A percentile compares a stretch with the other conserved stretches of the same genome.
phyloP scores from a whole-genome alignment of 345 rosid genomes.

The Viola odorata region DNA sequence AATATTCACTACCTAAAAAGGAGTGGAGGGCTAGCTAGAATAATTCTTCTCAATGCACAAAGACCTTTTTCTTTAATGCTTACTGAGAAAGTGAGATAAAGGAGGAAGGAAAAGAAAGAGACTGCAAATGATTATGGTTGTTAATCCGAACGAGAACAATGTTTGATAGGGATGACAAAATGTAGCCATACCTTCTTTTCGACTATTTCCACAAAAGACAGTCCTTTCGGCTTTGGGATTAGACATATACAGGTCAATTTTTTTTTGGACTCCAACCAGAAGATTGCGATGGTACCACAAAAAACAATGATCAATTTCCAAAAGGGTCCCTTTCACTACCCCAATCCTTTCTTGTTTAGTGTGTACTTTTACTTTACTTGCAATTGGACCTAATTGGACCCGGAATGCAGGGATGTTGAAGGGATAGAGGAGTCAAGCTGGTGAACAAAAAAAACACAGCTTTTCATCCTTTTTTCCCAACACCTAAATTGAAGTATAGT shows the following conservation, averaged over 20 bases:
- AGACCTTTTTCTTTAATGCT: not conserved
- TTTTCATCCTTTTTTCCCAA: not conserved
- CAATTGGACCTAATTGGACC: not conserved
- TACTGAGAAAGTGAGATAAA: not conserved
- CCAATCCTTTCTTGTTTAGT: not conserved
- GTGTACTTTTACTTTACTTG: not conserved
- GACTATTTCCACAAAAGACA: not conserved
- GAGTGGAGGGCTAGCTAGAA: too few species aligned
- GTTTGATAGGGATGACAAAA: not conserved
- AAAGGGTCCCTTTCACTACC: not conserved
- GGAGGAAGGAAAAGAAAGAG: not conserved
- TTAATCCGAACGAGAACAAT: not conserved
- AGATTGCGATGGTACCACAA: not conserved
- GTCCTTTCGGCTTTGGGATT: conserved; percentile 26
- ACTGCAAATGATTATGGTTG: not conserved
- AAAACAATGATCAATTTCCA: not conserved
- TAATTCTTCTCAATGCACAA: too few species aligned
- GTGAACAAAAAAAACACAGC: not conserved
- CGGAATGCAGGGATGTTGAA: not conserved
- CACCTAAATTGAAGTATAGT: too few species aligned
- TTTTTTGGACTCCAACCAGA: too few species aligned
- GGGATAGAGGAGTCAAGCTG: not conserved
- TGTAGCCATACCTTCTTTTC: not conserved
- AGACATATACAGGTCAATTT: too few species aligned
- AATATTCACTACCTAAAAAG: too few species aligned